These are phyloP conservation scores for Aleurites moluccanus DNA, from an alignment of 441 rosid genomes.

Conservation along the genomic window DNA sequence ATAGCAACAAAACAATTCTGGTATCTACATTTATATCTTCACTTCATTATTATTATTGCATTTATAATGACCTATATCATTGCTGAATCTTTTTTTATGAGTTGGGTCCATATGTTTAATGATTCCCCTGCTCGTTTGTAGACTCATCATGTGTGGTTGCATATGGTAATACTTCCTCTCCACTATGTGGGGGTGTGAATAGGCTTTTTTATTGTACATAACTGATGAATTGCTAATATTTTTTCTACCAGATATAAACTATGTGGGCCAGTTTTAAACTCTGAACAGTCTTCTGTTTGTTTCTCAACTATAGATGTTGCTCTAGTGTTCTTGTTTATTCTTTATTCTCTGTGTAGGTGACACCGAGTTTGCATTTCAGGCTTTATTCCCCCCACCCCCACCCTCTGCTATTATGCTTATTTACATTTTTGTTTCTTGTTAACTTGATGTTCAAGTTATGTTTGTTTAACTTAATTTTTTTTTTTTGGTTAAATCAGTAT, in stretches of 20 bases:
- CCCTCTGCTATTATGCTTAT: neutral
- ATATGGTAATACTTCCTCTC: slow-evolving; percentile 32
- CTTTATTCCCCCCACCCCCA: neutral
- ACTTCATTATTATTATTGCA: neutral
- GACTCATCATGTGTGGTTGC: slow-evolving; percentile 38
- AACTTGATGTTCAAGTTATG: neutral
- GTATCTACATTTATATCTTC: neutral
- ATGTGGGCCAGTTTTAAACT: slow-evolving; percentile 32
- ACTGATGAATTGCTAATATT: slow-evolving; percentile 21
- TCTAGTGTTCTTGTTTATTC: slow-evolving; percentile 12
- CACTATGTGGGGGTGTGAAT: slow-evolving; percentile 31
- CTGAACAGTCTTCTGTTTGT: slow-evolving; percentile 20
- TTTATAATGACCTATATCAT: slow-evolving; percentile 16
- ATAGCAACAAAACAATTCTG: slow-evolving; percentile 32
- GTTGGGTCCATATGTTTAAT: slow-evolving; percentile 39
- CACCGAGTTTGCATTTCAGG: neutral
- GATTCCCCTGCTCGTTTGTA: slow-evolving; percentile 28
- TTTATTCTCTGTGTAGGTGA: slow-evolving; percentile 12
- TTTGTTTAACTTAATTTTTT: neutral
- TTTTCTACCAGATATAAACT: slow-evolving; percentile 27
- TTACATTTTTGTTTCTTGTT: neutral
- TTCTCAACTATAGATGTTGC: neutral
- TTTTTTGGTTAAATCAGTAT: neutral
- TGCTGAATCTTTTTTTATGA: slow-evolving; percentile 23
- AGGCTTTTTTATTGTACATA: slow-evolving; percentile 25